Conservation (phyloP, 306 rosid species). For the Mimosa bimucronata region DNA sequence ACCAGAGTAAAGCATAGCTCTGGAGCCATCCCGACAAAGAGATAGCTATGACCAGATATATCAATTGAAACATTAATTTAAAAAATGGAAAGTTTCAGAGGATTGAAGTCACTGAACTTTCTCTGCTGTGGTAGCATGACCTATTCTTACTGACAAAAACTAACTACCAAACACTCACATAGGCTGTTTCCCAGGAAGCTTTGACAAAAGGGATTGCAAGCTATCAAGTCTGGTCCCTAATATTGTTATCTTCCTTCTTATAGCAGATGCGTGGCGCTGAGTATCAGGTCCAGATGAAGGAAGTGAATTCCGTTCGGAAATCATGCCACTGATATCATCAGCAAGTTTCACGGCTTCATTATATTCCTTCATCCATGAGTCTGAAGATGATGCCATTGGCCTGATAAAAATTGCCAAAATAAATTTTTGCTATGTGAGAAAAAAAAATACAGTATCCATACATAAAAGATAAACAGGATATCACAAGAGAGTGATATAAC, state of each 20-base stretch:
- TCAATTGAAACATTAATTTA: background rate
- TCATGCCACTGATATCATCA: conserved; percentile 90
- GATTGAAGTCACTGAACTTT: background rate
- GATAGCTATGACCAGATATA: background rate
- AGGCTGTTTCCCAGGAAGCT: conserved; percentile 86
- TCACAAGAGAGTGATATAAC: background rate
- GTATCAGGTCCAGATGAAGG: conserved; percentile 84
- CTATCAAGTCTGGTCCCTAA: conserved; percentile 96
- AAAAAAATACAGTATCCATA: conserved; percentile 8
- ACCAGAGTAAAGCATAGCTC: background rate
- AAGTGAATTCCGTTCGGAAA: conserved; percentile 71
- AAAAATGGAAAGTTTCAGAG: background rate
- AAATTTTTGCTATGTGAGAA: conserved; percentile 9
- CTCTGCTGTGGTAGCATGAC: background rate
- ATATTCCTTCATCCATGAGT: conserved; percentile 96
- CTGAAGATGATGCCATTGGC: conserved; percentile 85
- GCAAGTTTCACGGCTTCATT: conserved; percentile 87
- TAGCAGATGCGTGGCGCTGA: conserved; percentile 91
- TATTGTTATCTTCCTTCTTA: conserved; percentile 93
- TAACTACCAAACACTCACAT: conserved; percentile 58
- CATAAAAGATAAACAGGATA: conserved; percentile 10
- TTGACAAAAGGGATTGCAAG: conserved; percentile 74
- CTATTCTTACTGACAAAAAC: background rate
- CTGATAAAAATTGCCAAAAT: conserved; percentile 36
- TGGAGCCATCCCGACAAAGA: background rate